Evolutionary conservation across 495 filamentous ascomycete genomes (phyloP), one percentile per base, ranked within the genome.

Genomic region (Annulohypoxylon moriforme): DNA sequence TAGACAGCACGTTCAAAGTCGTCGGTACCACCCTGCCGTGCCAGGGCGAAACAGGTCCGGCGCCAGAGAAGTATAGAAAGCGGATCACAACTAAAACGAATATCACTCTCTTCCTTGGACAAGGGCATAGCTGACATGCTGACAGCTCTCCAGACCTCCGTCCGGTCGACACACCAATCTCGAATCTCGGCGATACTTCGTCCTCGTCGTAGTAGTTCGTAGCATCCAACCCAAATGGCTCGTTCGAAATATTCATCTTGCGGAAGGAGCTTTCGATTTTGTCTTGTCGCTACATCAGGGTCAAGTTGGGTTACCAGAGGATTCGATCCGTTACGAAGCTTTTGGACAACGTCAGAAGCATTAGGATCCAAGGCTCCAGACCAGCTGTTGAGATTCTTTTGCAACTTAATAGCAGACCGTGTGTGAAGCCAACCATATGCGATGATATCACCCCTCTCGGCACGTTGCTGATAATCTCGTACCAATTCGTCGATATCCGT

Each of bases 391-490:
- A 96, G 74, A 55, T 92, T 90, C 81, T 98, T 99, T 78, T 93
- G 89, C 36, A 90, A 86, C 82, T 99, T 99, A 77, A 99, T 92
- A 16, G 90, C 89, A 73, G 91, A 90, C 68, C 93, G 92, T 1
- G 96, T 97, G 76, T 96, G 92, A 24, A 98, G 85, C 94, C 94
- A 97, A 25, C 95, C 94, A 75, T 93, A 89, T 10, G 92, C 88
- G 81, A 94, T 91, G 1, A 92, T 88, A 59, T 89, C 85, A 1
- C 84, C 83, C 69, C 74, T 88, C 82, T 82, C 89, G 79, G 76
- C 90, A 81, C 82, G 90, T 78, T 79, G 92, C 87, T 81, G 91
- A 76, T 94, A 87, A 69, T 93, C 88, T 62, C 89, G 85, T 57
- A 94, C 90, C 20, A 96, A 80, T 13, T 88, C 81, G 57, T 94